Evolutionary conservation across 306 rosid species (phyloP), one percentile per base, ranked within the genome.

Genomic region (Cucurbita pepo): DNA sequence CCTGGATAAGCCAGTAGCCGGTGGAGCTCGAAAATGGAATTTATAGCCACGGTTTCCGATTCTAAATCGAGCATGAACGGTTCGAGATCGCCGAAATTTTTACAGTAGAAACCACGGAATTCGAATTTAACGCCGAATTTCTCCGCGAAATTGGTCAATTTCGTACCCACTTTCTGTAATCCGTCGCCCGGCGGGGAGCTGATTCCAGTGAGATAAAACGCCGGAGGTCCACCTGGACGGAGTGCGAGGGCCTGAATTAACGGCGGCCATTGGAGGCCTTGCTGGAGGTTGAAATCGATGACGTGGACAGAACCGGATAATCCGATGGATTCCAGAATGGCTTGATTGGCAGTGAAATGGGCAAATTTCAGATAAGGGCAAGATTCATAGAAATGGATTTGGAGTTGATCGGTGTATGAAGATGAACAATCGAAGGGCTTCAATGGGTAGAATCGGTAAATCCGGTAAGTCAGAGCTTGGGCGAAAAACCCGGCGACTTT

Each of bases 181-280:
- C 88, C 84, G 44, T 92, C 97, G 15, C 82, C 67, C 72, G 85
- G 95, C 5, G 92, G 95, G 3, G 96, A 92, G 0, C 95, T 92
- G 52, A 92, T 86, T 7, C 96, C 97, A 21, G 97, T 92, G 8
- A 92, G 59, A 9, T 96, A 88, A 62, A 92, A 90, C 0, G 77
- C 71, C 0, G 96, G 97, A 0, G 97, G 92, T 0, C 97, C 97
- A 0, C 95, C 96, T 2, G 89, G 87, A 0, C 91, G 79, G 19
- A 85, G 75, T 19, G 97, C 96, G 0, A 92, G 91, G 0, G 97
- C 95, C 41, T 92, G 96, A 78, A 92, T 85, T 2, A 92, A 80
- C 30, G 96, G 92, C 7, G 97, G 97, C 97, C 97, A 92, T 75
- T 92, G 97, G 89, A 88, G 86, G 66, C 97, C 97, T 11, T 92